phyloP scores from a whole-genome alignment of 2,329 filamentous ascomycete genomes.

The Bipolaris oryzae region DNA sequence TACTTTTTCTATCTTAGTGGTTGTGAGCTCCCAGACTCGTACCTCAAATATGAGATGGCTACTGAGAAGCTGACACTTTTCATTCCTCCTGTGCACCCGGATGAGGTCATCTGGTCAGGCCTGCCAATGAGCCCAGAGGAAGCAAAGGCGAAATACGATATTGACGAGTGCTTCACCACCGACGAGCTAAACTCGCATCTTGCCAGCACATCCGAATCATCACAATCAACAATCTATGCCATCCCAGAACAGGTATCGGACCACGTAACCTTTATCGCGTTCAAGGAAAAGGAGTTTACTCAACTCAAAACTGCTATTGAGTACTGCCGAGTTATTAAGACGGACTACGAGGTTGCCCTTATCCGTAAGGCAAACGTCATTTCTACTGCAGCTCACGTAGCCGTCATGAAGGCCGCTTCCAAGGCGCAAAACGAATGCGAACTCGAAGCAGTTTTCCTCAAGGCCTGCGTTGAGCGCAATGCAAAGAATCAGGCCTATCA shows the following conservation, averaged over 20 bases:
- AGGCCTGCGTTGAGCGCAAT: slow-evolving; percentile 74
- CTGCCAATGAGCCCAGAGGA: slow-evolving; percentile 79
- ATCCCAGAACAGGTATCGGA: slow-evolving; percentile 80
- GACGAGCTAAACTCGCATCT: slow-evolving; percentile 78
- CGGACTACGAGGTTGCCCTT: slow-evolving; percentile 81
- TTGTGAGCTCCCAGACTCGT: slow-evolving; percentile 78
- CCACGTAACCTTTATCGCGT: slow-evolving; percentile 72
- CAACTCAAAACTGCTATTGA: slow-evolving; percentile 72
- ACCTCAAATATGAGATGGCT: slow-evolving; percentile 79
- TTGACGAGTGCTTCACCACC: slow-evolving; percentile 74
- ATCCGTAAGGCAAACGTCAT: slow-evolving; percentile 82
- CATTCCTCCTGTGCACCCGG: slow-evolving; percentile 87
- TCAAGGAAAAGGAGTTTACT: slow-evolving; percentile 66
- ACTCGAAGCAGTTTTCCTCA: slow-evolving; percentile 80
- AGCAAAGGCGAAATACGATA: slow-evolving; percentile 69
- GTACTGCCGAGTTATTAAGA: slow-evolving; percentile 79
- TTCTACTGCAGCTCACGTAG: slow-evolving; percentile 76
- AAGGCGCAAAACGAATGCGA: slow-evolving; percentile 78
- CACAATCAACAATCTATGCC: slow-evolving; percentile 67
- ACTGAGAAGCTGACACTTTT: slow-evolving; percentile 79
- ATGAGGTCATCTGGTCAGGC: slow-evolving; percentile 91
- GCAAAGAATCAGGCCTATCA: slow-evolving; percentile 86
- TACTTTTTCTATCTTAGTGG: slow-evolving; percentile 96
- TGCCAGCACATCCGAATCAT: slow-evolving; percentile 58
- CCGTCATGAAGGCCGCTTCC: slow-evolving; percentile 68